A percentile compares a stretch with the other conserved stretches of the same genome.
phyloP scores from a whole-genome alignment of 371 early-diverging fungal genomes.

The Syncephalastrum sp. region DNA sequence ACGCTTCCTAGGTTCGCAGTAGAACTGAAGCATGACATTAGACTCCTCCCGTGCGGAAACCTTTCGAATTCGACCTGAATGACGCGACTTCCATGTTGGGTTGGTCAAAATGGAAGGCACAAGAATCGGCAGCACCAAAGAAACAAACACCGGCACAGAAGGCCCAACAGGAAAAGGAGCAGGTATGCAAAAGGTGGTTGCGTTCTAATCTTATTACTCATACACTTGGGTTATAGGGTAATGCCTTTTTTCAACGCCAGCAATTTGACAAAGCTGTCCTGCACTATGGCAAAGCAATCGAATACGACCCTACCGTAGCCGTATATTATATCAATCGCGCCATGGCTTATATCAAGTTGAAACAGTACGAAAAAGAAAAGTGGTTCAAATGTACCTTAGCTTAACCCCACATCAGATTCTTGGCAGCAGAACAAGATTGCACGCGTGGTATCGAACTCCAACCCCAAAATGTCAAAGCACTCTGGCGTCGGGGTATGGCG shows the following conservation, averaged over 20 bases:
- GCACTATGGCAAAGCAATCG: slow-evolving; percentile 70
- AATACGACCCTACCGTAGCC: slow-evolving; percentile 62
- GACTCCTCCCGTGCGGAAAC: no score
- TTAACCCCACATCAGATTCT: slow-evolving; percentile 43
- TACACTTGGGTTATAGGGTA: slow-evolving; percentile 56
- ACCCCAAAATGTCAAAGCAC: slow-evolving; percentile 76
- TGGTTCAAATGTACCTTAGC: background rate
- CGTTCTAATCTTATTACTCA: no score
- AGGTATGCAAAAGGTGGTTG: no score
- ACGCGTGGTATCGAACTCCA: slow-evolving; percentile 61
- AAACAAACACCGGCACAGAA: no score
- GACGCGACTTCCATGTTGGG: no score
- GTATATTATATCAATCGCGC: slow-evolving; percentile 80
- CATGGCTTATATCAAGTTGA: slow-evolving; percentile 78
- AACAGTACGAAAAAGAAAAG: slow-evolving; percentile 41
- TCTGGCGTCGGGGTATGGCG: slow-evolving; percentile 81
- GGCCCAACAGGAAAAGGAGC: no score
- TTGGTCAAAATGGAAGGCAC: no score
- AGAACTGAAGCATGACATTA: no score
- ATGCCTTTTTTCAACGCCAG: slow-evolving; percentile 73
- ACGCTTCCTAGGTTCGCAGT: no score
- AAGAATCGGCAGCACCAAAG: no score
- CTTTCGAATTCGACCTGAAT: no score
- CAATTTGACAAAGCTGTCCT: slow-evolving; percentile 65
- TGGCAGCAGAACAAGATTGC: slow-evolving; percentile 74